Evolutionary conservation across 148 eudicot species (phyloP).

Genomic region (Amaranthus palmeri): DNA sequence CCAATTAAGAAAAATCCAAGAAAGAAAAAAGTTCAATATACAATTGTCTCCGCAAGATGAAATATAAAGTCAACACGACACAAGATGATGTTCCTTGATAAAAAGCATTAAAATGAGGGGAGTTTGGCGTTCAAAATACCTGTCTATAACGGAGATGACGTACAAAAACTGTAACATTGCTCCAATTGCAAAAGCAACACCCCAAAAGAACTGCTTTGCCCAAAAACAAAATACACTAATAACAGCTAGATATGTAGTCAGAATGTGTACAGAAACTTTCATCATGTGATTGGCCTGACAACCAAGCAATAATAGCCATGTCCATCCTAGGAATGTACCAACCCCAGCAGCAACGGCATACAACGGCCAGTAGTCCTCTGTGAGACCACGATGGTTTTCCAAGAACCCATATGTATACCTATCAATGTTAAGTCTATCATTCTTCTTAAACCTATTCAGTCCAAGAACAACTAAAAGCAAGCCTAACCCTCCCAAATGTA

Average conservation of each 20-base stretch:
- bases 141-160: conserved; percentile 81
- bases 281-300: conserved; percentile 77
- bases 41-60: too few species aligned
- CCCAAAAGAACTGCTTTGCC: conserved; percentile 78
- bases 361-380: conserved; percentile 90
- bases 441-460: conserved; percentile 68
- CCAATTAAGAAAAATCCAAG: too few species aligned
- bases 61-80: too few species aligned
- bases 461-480: conserved; percentile 66
- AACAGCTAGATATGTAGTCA: conserved; percentile 94
- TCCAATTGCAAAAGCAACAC: conserved; percentile 77
- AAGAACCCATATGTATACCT: conserved; percentile 43
- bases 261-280: conserved; percentile 78
- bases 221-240: conserved; percentile 89
- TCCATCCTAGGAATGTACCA: conserved; percentile 78
- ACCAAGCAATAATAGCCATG: conserved; percentile 81
- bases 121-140: conserved; percentile 39
- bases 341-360: conserved; percentile 90
- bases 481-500: conserved; percentile 64
- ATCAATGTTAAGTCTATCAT: conserved; percentile 82
- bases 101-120: not conserved
- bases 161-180: conserved; percentile 87
- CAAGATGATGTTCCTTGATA: too few species aligned
- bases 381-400: conserved; percentile 63
- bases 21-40: too few species aligned